These are phyloP conservation scores for Inonotus hispidus DNA, from an alignment of 1,284 basidiomycete genomes.

Conservation along the genomic window DNA sequence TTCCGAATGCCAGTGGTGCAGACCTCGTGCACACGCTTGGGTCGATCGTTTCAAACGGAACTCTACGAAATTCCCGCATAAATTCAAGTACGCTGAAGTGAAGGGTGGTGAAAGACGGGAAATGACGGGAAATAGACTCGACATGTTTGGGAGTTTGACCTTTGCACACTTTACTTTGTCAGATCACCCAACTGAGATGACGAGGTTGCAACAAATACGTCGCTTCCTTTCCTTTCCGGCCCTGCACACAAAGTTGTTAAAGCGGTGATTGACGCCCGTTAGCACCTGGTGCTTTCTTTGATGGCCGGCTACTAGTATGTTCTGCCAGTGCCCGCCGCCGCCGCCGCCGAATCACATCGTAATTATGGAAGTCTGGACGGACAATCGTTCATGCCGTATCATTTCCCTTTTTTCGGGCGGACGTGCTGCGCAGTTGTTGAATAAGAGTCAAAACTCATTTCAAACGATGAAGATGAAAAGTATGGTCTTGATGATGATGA, in stretches of 20 bases:
- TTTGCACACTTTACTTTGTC: not conserved
- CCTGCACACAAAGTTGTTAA: not conserved
- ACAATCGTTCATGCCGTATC: not conserved
- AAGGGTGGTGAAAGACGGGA: not conserved
- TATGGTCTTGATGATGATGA: too few species aligned
- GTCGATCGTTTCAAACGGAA: too few species aligned
- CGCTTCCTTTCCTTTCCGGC: not conserved
- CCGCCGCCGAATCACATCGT: not conserved
- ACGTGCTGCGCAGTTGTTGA: too few species aligned
- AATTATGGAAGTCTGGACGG: not conserved
- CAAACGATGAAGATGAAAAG: too few species aligned
- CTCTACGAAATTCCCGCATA: not conserved
- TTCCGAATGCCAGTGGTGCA: too few species aligned
- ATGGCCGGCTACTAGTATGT: not conserved
- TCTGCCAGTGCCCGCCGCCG: too few species aligned
- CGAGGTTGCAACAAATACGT: not conserved
- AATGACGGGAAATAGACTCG: not conserved
- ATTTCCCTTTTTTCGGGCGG: not conserved
- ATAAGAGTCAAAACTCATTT: too few species aligned
- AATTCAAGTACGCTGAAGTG: not conserved
- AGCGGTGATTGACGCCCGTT: not conserved
- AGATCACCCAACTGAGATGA: constrained; percentile 1
- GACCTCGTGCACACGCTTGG: too few species aligned
- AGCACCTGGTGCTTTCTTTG: not conserved
- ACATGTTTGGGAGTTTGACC: not conserved